Evolutionary conservation across 306 rosid genomes (phyloP).

Genomic region (Sesbania bispinosa): DNA sequence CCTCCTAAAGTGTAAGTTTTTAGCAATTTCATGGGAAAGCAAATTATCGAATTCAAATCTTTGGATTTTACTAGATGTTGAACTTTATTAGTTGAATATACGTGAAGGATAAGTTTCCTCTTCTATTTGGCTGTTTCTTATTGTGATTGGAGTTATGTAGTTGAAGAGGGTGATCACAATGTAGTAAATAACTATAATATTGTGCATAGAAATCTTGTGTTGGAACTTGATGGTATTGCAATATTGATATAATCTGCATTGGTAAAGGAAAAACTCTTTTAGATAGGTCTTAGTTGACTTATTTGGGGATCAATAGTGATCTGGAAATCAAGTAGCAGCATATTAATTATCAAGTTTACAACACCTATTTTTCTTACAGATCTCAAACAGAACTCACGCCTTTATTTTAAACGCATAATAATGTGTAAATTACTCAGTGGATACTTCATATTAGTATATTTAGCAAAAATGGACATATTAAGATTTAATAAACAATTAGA

Average conservation of each 20-base stretch:
- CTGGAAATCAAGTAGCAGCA: background rate
- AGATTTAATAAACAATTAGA: constrained; percentile 17
- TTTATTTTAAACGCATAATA: constrained; percentile 3
- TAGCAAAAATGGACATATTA: background rate
- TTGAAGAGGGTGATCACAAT: constrained; percentile 11
- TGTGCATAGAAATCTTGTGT: constrained; percentile 12
- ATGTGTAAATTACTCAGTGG: background rate
- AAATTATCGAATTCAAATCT: constrained; percentile 4
- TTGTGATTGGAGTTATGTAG: constrained; percentile 8
- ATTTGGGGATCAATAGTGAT: background rate
- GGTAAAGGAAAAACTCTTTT: background rate
- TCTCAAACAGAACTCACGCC: background rate
- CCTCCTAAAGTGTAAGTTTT: constrained; percentile 81
- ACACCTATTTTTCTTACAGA: background rate
- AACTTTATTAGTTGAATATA: background rate
- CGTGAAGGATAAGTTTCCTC: background rate
- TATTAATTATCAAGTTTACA: background rate
- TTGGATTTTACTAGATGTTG: constrained; percentile 2
- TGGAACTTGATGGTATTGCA: background rate
- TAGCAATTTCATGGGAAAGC: background rate
- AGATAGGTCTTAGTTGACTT: background rate
- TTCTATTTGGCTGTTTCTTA: constrained; percentile 15
- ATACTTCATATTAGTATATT: constrained; percentile 6
- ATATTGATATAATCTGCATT: constrained; percentile 3
- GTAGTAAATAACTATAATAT: background rate